Evolutionary conservation across 495 filamentous ascomycete species (phyloP), one percentile per base, ranked within the genome.

Genomic region (Trichoderma asperelloides): DNA sequence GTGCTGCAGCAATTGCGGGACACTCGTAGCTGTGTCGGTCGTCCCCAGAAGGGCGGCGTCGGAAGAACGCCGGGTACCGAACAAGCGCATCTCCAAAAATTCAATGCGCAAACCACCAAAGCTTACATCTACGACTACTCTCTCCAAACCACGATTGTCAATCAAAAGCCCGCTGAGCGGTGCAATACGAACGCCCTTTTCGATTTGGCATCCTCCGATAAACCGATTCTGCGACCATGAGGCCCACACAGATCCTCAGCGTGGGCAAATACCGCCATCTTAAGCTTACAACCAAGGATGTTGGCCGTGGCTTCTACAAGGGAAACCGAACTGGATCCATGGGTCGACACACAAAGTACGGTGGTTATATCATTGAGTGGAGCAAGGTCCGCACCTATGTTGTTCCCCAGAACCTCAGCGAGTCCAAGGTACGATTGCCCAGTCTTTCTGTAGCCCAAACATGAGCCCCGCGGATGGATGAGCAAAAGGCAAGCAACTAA

Each of bases 251-350:
- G 67, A 74, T 84, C 43, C 88, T 96, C 75, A 82, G 85, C 70
- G 81, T 82, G 75, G 82, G 83, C 62, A 71, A 91, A 65, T 84
- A 77, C 71, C 87, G 90, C 73, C 87, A 89, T 65, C 80, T 91
- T 55, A 80, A 81, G 23, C 82, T 98, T 66, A 97, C 90, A 5
- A 98, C 95, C 69, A 98, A 98, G 79, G 86, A 91, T 75, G 87
- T 91, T 79, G 89, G 89, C 74, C 92, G 93, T 75, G 95, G 91
- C 63, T 98, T 88, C 85, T 98, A 98, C 86, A 98, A 98, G 82
- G 96, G 96, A 74, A 97, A 86, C 68, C 83, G 94, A 27, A 86
- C 91, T 0, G 96, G 96, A 15, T 85, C 88, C 45, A 91, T 94
- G 87, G 95, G 95, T 69, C 76, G 80, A 40, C 94, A 96, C 77